Evolutionary conservation across 345 rosid species (phyloP).

Genomic region (Rhizophora mangle): DNA sequence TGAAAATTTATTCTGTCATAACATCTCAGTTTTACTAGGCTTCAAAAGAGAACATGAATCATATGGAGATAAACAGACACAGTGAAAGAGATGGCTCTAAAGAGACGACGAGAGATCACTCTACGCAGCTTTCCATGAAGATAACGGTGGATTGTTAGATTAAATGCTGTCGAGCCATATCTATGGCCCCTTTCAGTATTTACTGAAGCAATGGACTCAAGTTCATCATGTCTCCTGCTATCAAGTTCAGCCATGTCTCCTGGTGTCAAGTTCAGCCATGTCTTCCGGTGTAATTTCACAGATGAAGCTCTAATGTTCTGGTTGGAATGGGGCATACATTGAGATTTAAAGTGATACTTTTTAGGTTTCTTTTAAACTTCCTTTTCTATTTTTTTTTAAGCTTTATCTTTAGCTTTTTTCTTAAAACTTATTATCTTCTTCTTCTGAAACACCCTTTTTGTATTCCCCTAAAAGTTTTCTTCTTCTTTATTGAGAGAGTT

Average conservation of each 20-base stretch:
- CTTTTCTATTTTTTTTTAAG: no score
- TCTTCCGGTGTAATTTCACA: conserved; percentile 53
- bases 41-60: background rate
- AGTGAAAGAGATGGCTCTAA: background rate
- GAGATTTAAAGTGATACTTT: no score
- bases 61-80: no score
- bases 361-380: no score
- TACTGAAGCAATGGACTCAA: conserved; percentile 40
- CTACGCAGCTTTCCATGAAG: conserved; percentile 2
- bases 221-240: no score
- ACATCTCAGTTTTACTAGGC: no score
- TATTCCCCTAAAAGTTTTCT: no score
- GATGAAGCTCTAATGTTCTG: conserved; percentile 57
- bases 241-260: conserved; percentile 63
- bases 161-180: conserved; percentile 14
- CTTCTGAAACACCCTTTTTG: no score
- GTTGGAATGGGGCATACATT: conserved; percentile 60
- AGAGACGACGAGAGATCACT: background rate
- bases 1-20: background rate
- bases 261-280: conserved; percentile 48
- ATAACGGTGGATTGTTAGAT: conserved; percentile 17
- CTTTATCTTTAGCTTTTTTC: no score
- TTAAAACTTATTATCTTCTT: no score
- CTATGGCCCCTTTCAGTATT: conserved; percentile 43
- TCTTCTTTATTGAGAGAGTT: no score